Base-by-base conservation (phyloP, 202 grass and related monocot genomes). In the Elaeis oleifera region DNA sequence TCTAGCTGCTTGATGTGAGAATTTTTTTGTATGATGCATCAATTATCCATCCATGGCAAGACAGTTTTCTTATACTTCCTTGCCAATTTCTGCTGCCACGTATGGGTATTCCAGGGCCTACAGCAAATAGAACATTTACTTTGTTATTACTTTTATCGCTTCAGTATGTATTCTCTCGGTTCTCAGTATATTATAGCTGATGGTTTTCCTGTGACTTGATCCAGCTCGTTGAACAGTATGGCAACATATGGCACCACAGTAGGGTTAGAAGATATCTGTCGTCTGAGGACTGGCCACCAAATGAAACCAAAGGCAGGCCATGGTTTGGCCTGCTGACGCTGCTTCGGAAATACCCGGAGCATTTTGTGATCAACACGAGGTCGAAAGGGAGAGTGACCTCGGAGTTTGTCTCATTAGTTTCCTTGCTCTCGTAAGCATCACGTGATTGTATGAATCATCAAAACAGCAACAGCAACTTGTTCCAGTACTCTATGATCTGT, bases 331-430 rank as follows among this genome's bases (percentile, higher is more conserved):
- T 65, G 9, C 49, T 65, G 23, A 14, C 23, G 22, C 63, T 65
- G 63, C 49, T 53, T 51, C 52, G 63, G 26, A 65, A 65, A 14
- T 28, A 65, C 49, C 48, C 63, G 26, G 49, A 65, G 48, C 62
- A 26, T 22, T 64, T 64, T 51, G 62, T 63, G 32, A 63, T 63
- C 60, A 63, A 63, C 22, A 63, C 60, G 48, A 63, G 60, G 60
- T 63, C 60, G 11, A 63, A 50, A 50, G 60, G 60, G 36, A 50
- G 32, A 22, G 32, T 63, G 18, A 50, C 32, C 21, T 49, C 60
- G 1, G 60, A 63, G 60, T 63, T 63, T 49, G 60, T 63, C 19
- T 63, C 60, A 1, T 20, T 63, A 5, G 48, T 65, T 13, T 65
- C 62, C 3, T 24, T 65, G 3, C 62, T 51, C 48, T 65, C 62